Evolutionary conservation across 371 early-diverging fungal genomes (phyloP).

Genomic region (Dipsacomyces acuminosporus): DNA sequence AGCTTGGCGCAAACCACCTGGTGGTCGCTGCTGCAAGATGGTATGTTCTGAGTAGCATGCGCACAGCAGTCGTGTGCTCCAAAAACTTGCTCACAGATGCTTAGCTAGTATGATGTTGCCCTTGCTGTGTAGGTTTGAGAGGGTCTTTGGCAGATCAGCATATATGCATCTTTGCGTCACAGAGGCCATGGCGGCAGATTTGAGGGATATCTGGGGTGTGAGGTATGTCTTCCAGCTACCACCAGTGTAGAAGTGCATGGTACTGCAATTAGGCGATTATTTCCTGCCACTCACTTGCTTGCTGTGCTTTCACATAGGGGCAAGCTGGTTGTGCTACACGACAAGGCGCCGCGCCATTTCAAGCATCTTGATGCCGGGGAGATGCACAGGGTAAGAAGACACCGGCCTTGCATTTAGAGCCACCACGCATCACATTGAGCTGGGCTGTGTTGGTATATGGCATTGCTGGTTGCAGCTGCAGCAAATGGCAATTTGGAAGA

Average conservation of each 20-base stretch:
- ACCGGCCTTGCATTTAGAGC: too few relatives aligned
- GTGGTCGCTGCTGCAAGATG: constrained; percentile 42
- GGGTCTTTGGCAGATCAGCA: constrained; percentile 63
- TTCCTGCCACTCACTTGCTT: not conserved
- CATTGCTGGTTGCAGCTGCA: too few relatives aligned
- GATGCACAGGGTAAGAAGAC: constrained; percentile 56
- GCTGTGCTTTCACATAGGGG: constrained; percentile 49
- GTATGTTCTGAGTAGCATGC: too few relatives aligned
- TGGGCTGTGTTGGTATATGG: too few relatives aligned
- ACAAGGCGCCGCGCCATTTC: constrained; percentile 68
- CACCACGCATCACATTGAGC: too few relatives aligned
- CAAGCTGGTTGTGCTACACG: constrained; percentile 61
- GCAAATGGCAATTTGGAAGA: too few relatives aligned
- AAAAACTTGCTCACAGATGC: too few relatives aligned
- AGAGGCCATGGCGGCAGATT: constrained; percentile 70
- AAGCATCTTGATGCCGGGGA: constrained; percentile 53
- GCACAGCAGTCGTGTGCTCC: too few relatives aligned
- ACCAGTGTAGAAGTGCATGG: too few relatives aligned
- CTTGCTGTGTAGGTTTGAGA: constrained; percentile 69
- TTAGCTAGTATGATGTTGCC: constrained; percentile 43
- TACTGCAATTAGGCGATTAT: not conserved
- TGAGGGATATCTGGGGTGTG: constrained; percentile 60
- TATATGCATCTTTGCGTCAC: constrained; percentile 85
- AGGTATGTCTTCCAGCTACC: constrained; percentile 16
- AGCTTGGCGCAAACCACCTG: constrained; percentile 55